These are phyloP conservation scores for Triangularia verruculosa DNA, from an alignment of 2,329 filamentous ascomycete genomes.

Conservation along the genomic window DNA sequence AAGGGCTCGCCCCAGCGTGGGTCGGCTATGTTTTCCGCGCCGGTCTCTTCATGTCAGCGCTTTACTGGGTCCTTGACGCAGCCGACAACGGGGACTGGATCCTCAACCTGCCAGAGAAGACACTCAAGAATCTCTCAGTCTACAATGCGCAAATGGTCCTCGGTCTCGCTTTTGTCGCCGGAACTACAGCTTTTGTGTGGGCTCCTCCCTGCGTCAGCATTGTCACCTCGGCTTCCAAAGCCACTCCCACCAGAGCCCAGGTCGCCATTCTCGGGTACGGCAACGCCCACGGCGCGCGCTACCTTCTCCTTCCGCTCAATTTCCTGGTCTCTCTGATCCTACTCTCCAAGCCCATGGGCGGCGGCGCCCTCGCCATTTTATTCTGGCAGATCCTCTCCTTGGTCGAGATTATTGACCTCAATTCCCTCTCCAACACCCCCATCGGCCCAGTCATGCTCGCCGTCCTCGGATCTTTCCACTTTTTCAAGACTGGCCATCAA, in stretches of 20 bases:
- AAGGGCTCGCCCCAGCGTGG: constrained; percentile 82
- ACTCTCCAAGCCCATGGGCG: constrained; percentile 92
- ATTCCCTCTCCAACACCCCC: constrained; percentile 60
- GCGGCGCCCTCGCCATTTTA: constrained; percentile 76
- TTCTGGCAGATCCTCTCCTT: constrained; percentile 85
- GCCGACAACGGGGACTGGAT: constrained; percentile 86
- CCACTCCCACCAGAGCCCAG: constrained; percentile 45
- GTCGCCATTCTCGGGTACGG: constrained; percentile 86
- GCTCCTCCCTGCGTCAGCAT: constrained; percentile 81
- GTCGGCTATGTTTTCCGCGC: constrained; percentile 75
- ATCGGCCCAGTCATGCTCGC: constrained; percentile 83
- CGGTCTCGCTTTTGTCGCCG: constrained; percentile 76
- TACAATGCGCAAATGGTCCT: constrained; percentile 78
- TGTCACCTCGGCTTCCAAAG: constrained; percentile 46
- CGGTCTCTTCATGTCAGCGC: constrained; percentile 70
- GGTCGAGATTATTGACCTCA: constrained; percentile 61
- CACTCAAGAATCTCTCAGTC: constrained; percentile 71
- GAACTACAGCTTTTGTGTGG: constrained; percentile 81
- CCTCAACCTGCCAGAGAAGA: constrained; percentile 52
- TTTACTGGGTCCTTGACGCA: constrained; percentile 87
- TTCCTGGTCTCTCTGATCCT: constrained; percentile 74
- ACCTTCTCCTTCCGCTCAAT: constrained; percentile 78
- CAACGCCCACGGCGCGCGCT: constrained; percentile 89
- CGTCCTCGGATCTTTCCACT: constrained; percentile 89
- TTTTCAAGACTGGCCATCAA: constrained; percentile 97